Evolutionary conservation across 768 basidiomycete genomes (phyloP), one percentile per base, ranked within the genome.

Genomic region (Xerocomus potaroensis): DNA sequence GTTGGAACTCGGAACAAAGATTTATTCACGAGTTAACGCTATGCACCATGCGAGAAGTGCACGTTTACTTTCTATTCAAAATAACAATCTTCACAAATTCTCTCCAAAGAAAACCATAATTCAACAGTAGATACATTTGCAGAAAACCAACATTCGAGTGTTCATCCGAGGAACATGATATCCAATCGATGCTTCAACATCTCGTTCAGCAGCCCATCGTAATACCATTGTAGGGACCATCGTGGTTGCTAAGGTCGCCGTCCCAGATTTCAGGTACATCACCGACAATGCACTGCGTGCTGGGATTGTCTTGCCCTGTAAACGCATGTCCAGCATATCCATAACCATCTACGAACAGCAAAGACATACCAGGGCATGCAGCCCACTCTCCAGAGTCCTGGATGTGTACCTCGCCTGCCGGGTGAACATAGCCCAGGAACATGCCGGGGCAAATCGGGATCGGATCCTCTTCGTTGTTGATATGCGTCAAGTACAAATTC

Each of bases 291-390:
- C 53, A 59, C 47, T 72, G 58, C 3, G 36, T 51, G 49, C 72
- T 77, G 4, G 72, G 55, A 57, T 86, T 85, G 50, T 87, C 84
- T 48, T 83, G 75, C 3, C 83, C 60, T 61, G 18, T 21, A 14
- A 15, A 18, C 19, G 29, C 40, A 4, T 49, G 15, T 11, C 46
- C 6, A 35, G 34, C 36, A 33, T 11, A 11, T 14, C 26, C 5
- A 27, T 10, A n/a, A 5, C 26, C 26, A 27, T 10, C 26, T 6
- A 5, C 5, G 10, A 27, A 27, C 26, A 27, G 10, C 26, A n/a
- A n/a, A n/a, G n/a, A 47, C 36, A 22, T 24, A 72, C 80, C 78
- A 5, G 80, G 72, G 50, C 84, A 86, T 7, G 64, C 47, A 16
- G 71, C 62, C 83, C 84, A 87, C 12, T 65, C 59, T 0, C 67